These are phyloP conservation scores for Suhomyces bokatorum DNA, from an alignment of 1,139 yeast genomes.

Conservation along the genomic window DNA sequence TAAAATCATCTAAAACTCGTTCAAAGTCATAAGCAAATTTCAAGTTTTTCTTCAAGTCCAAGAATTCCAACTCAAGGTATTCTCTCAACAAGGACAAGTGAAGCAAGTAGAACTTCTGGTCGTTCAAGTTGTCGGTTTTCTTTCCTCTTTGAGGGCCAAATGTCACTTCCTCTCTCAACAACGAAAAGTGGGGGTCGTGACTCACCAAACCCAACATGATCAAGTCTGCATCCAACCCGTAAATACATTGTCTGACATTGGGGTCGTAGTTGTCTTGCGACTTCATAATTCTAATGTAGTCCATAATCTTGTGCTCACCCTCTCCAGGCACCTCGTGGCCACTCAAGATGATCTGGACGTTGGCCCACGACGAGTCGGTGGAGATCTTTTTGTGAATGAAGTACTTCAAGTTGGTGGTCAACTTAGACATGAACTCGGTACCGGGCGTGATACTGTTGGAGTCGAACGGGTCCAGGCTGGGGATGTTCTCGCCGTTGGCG, in stretches of 20 bases:
- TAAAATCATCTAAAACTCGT: constrained; percentile 86
- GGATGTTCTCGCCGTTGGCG: constrained; percentile 59
- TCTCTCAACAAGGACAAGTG: constrained; percentile 89
- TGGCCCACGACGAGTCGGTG: constrained; percentile 89
- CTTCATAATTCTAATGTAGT: constrained; percentile 81
- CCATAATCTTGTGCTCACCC: constrained; percentile 99
- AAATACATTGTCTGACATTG: constrained; percentile 90
- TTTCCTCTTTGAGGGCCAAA: constrained; percentile 65
- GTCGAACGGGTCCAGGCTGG: constrained; percentile 81
- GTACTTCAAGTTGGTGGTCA: constrained; percentile 81
- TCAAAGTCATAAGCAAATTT: constrained; percentile 82
- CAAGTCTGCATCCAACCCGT: constrained; percentile 96
- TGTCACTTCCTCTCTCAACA: constrained; percentile 91
- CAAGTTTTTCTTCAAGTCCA: constrained; percentile 62
- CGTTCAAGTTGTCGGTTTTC: constrained; percentile 60
- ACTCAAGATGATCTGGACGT: constrained; percentile 77
- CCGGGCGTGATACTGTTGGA: constrained; percentile 97
- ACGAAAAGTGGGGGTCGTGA: constrained; percentile 94
- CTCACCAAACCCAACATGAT: constrained; percentile 95
- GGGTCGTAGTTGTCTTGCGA: constrained; percentile 75
- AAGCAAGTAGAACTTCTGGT: constrained; percentile 78
- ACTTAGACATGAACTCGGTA: constrained; percentile 93
- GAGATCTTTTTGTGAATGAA: constrained; percentile 90
- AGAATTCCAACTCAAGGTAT: constrained; percentile 83
- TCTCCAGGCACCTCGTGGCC: constrained; percentile 99